Base-by-base conservation (phyloP, 257 asterid species). In the Nicotiana sylvestris region DNA sequence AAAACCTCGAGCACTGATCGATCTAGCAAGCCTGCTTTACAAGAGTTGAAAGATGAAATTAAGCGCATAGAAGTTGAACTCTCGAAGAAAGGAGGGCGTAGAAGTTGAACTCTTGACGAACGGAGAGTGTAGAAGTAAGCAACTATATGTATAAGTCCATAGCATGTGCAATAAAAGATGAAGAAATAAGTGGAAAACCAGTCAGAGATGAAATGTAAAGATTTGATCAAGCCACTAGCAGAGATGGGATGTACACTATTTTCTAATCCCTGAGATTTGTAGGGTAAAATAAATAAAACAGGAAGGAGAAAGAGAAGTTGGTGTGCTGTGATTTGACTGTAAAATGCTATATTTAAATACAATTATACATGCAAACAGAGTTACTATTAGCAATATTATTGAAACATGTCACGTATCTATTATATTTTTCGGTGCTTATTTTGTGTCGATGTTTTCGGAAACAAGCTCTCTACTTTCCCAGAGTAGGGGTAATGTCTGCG, bases 41-140 rank as follows among this genome's bases (percentile, higher is more conserved):
- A 87, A 74, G 91, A 92, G 57, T 84, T 92, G 74, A 82, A 88
- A 80, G 83, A 74, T 2, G 96, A 95, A 87, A 93, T 93, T 76
- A 87, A 69, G 57, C 89, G 87, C 1, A 12, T 91, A 9, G 90
- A 91, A 90, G 82, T 18, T 60, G 95, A 91, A 82, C 17, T 88
- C 77, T 85, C 88, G 13, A 46, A 46, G 16, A 37, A 57, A 25
- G 83, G 72, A 76, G 82, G 82, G 33, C 81, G 16, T 25, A 81
- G 49, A 61, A 90, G 83, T 18, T 60, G 95, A 91, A 82, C 17
- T 89, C 77, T 85, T 87, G 13, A 43, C 56, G 18, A 37, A 62
- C 17, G 83, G 70, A 76, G 81, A 80, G 39, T 79, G 18, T 25
- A 70, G 46, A 61, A 61, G 46, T 35, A 78, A 55, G 68, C 0